These are phyloP conservation scores for Castanea crenata DNA, from an alignment of 306 rosid genomes.

Conservation along the genomic window DNA sequence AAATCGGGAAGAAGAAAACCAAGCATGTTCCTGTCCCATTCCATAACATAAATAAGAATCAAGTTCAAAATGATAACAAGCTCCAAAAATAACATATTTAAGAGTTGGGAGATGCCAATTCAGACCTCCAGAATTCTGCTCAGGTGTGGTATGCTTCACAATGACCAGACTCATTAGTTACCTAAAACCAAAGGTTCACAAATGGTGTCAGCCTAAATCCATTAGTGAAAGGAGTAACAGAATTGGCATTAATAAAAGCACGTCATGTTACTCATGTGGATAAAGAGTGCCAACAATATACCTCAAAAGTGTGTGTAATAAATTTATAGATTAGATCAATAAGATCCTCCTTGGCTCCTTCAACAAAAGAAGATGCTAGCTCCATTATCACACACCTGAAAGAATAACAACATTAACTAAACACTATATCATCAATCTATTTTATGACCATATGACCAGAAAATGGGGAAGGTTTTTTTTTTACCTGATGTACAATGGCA, in stretches of 20 bases:
- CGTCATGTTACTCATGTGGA: not conserved
- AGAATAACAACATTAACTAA: slow-evolving; percentile 15
- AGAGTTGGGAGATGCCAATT: slow-evolving; percentile 1
- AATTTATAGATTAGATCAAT: slow-evolving; percentile 62
- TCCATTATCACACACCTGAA: slow-evolving; percentile 66
- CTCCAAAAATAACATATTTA: not conserved
- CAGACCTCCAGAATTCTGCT: slow-evolving; percentile 79
- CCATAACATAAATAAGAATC: slow-evolving; percentile 18
- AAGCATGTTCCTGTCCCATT: slow-evolving; percentile 67
- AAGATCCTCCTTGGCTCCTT: slow-evolving; percentile 72
- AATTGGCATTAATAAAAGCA: slow-evolving; percentile 6
- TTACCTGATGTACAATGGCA: not conserved
- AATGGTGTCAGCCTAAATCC: slow-evolving; percentile 11
- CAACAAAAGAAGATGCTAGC: slow-evolving; percentile 69
- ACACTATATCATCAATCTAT: slow-evolving; percentile 14
- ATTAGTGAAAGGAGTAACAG: slow-evolving; percentile 8
- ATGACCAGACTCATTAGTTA: slow-evolving; percentile 41
- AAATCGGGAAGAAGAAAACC: slow-evolving; percentile 54
- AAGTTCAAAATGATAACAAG: slow-evolving; percentile 2
- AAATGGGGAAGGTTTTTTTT: not conserved
- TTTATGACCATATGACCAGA: slow-evolving; percentile 4
- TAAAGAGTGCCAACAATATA: slow-evolving; percentile 28
- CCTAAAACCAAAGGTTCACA: slow-evolving; percentile 39
- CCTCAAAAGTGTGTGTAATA: slow-evolving; percentile 59
- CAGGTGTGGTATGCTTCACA: slow-evolving; percentile 66